Evolutionary conservation across 148 eudicot genomes (phyloP).

Genomic region (Bassia scoparia): DNA sequence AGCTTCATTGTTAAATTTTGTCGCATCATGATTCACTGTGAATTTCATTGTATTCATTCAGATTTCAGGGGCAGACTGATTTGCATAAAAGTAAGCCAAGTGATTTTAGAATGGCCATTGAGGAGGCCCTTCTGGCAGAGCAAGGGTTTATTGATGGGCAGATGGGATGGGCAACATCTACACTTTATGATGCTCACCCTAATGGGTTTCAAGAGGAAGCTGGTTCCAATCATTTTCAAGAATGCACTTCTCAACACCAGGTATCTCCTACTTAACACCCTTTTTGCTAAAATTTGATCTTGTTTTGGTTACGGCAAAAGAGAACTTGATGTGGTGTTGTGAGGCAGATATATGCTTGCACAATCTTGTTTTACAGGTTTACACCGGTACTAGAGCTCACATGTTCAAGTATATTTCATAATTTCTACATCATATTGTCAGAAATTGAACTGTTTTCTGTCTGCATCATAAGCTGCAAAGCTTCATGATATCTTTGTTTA

Average conservation of each 20-base stretch:
- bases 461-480: neutral
- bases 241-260: conserved; percentile 39
- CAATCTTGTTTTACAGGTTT: neutral
- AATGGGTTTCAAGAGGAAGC: conserved; percentile 43
- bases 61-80: conserved; percentile 91
- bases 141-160: conserved; percentile 46
- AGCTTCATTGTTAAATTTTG: neutral
- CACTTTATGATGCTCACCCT: conserved; percentile 28
- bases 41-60: conserved; percentile 23
- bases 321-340: neutral
- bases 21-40: neutral
- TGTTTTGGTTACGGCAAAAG: neutral
- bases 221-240: conserved; percentile 52
- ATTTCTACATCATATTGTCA: neutral
- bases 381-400: neutral
- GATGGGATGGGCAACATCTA: conserved; percentile 30
- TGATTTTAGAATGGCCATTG: conserved; percentile 82
- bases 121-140: conserved; percentile 86
- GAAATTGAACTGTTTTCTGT: neutral
- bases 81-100: conserved; percentile 79
- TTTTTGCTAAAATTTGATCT: neutral
- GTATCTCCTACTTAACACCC: conserved; percentile 33
- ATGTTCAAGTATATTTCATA: neutral
- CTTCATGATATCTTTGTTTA: neutral
- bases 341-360: neutral